These are phyloP conservation scores for Linaria vulgaris DNA, from an alignment of 257 asterid species.

Conservation along the genomic window DNA sequence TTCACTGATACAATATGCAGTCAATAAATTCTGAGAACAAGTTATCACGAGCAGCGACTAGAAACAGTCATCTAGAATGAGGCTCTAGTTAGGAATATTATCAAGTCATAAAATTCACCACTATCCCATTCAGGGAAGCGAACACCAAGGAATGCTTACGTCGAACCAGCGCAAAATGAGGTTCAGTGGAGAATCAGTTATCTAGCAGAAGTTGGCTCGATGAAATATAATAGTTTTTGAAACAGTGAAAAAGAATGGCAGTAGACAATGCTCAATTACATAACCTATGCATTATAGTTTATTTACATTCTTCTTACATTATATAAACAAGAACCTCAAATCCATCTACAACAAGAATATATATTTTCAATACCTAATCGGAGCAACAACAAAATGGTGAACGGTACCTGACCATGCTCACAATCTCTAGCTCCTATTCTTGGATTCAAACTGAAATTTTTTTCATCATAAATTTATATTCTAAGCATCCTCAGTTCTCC, in stretches of 20 bases:
- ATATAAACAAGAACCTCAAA: conserved; percentile 14
- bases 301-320: conserved; percentile 10
- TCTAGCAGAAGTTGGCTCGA: conserved; percentile 3
- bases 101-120: neutral
- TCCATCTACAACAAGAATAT: conserved; percentile 19
- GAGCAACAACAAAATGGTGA: conserved; percentile 29
- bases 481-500: conserved; percentile 29
- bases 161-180: conserved; percentile 4
- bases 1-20: neutral
- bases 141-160: too few relatives aligned
- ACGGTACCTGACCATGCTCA: conserved; percentile 36
- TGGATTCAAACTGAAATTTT: neutral
- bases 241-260: conserved; percentile 7
- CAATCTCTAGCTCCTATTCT: conserved; percentile 22
- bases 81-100: too few relatives aligned
- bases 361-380: conserved; percentile 22
- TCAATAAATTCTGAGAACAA: neutral
- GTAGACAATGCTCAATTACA: conserved; percentile 7
- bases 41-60: too few relatives aligned
- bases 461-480: neutral
- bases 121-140: too few relatives aligned
- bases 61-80: too few relatives aligned
- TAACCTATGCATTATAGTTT: conserved; percentile 8
- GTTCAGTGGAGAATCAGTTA: conserved; percentile 4
- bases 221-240: neutral